Evolutionary conservation across 148 eudicot species (phyloP).

Genomic region (Vaccinium vitisidaea): DNA sequence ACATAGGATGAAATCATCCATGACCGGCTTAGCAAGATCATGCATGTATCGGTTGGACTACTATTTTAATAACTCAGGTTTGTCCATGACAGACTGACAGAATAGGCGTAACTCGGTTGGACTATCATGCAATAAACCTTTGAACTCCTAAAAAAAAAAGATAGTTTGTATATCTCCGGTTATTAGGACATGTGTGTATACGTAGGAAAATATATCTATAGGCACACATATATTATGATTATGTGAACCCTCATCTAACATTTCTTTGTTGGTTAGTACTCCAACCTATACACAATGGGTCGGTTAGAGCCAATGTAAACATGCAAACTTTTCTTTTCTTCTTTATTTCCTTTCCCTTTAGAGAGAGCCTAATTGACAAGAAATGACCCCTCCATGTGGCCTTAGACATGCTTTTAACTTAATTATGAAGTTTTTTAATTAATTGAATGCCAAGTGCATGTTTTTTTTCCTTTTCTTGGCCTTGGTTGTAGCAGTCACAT

Average conservation of each 20-base stretch:
- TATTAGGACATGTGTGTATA: background rate
- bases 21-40: too few relatives aligned
- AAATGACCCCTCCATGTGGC: constrained; percentile 23
- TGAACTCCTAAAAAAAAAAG: background rate
- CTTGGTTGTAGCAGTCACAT: constrained; percentile 9
- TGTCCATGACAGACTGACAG: too few relatives aligned
- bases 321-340: background rate
- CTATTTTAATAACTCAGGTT: too few relatives aligned
- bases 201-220: background rate
- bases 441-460: background rate
- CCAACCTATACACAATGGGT: too few relatives aligned
- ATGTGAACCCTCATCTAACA: background rate
- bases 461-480: background rate
- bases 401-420: background rate
- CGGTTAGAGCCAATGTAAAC: background rate
- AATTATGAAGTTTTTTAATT: background rate
- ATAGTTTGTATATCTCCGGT: background rate
- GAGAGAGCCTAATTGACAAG: constrained; percentile 13
- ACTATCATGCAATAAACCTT: background rate
- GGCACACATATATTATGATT: background rate
- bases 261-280: too few relatives aligned
- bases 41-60: too few relatives aligned
- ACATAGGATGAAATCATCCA: too few relatives aligned
- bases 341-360: background rate
- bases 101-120: background rate